Conservation (phyloP, 352 stramenopile species). For the Thalassiosira hispida region DNA sequence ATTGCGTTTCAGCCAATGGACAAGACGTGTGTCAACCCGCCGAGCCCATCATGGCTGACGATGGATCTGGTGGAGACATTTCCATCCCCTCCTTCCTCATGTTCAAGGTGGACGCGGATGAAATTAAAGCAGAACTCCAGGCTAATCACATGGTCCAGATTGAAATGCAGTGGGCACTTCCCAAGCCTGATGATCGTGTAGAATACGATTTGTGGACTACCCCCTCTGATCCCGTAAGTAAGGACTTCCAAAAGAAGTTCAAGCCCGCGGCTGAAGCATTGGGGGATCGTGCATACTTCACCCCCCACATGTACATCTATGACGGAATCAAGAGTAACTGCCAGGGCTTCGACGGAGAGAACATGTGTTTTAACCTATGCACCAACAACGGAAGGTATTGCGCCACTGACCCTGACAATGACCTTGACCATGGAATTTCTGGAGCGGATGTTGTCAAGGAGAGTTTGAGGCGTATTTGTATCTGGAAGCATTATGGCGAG, state of each 20-base stretch:
- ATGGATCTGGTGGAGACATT: constrained; percentile 95
- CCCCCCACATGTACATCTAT: constrained; percentile 95
- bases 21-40: constrained; percentile 89
- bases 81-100: constrained; percentile 95
- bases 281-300: constrained; percentile 93
- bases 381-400: constrained; percentile 97
- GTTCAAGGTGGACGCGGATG: constrained; percentile 93
- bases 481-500: constrained; percentile 90
- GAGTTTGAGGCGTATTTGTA: constrained; percentile 92
- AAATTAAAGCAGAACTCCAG: constrained; percentile 89
- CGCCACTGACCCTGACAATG: constrained; percentile 94
- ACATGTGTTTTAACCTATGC: constrained; percentile 94
- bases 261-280: constrained; percentile 88
- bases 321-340: constrained; percentile 93
- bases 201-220: constrained; percentile 97
- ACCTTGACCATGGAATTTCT: constrained; percentile 90
- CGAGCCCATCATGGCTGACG: constrained; percentile 92
- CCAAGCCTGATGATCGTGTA: constrained; percentile 93
- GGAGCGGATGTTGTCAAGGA: constrained; percentile 94
- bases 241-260: constrained; percentile 84
- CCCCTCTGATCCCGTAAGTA: constrained; percentile 87
- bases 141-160: constrained; percentile 93
- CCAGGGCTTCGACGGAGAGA: constrained; percentile 85
- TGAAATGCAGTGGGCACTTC: constrained; percentile 92
- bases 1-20: constrained; percentile 65